Evolutionary conservation across 805 yeast genomes (phyloP).

Genomic region (Cyberlindnera lachancei): DNA sequence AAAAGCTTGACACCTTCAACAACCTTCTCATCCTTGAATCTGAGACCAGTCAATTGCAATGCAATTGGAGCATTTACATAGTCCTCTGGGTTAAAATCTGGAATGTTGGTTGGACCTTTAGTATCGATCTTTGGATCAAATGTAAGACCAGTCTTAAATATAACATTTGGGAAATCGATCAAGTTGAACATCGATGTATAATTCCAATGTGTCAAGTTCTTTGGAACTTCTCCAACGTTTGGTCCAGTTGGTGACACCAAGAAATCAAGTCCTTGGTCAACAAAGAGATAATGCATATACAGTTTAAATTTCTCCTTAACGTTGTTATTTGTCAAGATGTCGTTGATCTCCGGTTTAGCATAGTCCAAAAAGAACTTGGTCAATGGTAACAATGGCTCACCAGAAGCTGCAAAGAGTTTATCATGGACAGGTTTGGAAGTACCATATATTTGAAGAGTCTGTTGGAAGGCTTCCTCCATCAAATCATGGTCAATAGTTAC

Average conservation of each 20-base stretch:
- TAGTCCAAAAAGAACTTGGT: constrained; percentile 54
- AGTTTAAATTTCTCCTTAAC: constrained; percentile 53
- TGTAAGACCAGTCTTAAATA: constrained; percentile 53
- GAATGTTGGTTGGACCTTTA: constrained; percentile 28
- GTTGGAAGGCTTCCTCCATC: constrained; percentile 47
- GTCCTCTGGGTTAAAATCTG: constrained; percentile 21
- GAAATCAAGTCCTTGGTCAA: constrained; percentile 53
- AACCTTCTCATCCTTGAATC: constrained; percentile 43
- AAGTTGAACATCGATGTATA: constrained; percentile 70
- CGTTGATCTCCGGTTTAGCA: constrained; percentile 49
- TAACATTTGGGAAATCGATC: constrained; percentile 63
- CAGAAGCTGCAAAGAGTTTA: constrained; percentile 46
- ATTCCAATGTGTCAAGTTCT: constrained; percentile 66
- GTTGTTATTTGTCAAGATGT: constrained; percentile 50
- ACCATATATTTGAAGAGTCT: constrained; percentile 55
- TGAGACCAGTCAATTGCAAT: constrained; percentile 41
- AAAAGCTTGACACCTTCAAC: constrained; percentile 39
- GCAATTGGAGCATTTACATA: constrained; percentile 38
- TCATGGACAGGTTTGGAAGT: constrained; percentile 43
- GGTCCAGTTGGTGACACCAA: constrained; percentile 59
- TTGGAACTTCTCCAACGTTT: constrained; percentile 64
- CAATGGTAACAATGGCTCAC: constrained; percentile 63
- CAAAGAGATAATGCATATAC: constrained; percentile 45
- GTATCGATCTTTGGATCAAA: constrained; percentile 50
- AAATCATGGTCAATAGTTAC: constrained; percentile 46